phyloP scores from a whole-genome alignment of 768 basidiomycete genomes.

The Lepiota brunneoincarnata region DNA sequence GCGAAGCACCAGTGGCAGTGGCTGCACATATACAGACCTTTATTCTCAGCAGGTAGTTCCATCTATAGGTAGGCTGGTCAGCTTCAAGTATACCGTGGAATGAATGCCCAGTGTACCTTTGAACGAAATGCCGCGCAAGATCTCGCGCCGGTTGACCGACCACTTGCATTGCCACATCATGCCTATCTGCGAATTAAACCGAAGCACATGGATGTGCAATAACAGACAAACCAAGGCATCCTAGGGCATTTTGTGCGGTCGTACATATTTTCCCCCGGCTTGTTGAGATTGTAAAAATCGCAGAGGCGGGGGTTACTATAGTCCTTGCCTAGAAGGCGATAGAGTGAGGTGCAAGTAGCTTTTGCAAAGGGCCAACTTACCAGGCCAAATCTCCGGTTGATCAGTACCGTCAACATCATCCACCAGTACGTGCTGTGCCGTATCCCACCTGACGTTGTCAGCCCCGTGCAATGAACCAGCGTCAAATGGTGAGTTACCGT shows the following conservation, averaged over 20 bases:
- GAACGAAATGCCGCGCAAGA: constrained; percentile 90
- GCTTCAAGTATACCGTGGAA: constrained; percentile 12
- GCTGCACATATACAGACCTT: constrained; percentile 54
- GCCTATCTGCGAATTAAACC: constrained; percentile 48
- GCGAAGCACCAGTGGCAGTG: neutral
- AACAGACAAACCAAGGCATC: constrained; percentile 83
- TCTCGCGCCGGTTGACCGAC: constrained; percentile 96
- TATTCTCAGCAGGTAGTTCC: constrained; percentile 92
- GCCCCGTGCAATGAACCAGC: neutral
- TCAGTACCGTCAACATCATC: constrained; percentile 76
- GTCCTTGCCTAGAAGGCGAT: constrained; percentile 69
- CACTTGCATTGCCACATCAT: constrained; percentile 94
- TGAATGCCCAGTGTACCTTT: constrained; percentile 53
- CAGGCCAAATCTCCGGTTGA: constrained; percentile 81
- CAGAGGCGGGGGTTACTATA: constrained; percentile 86
- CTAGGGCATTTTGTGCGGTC: constrained; percentile 85
- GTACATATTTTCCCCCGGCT: constrained; percentile 94
- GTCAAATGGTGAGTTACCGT: constrained; percentile 36
- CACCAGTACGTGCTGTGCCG: constrained; percentile 85
- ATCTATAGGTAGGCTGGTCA: constrained; percentile 43
- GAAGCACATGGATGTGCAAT: neutral
- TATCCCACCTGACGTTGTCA: constrained; percentile 77
- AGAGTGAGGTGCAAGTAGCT: neutral
- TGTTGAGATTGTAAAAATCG: constrained; percentile 84
- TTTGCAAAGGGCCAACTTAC: constrained; percentile 31